Conservation (phyloP, 345 rosid genomes). For the Ceriops tagal region DNA sequence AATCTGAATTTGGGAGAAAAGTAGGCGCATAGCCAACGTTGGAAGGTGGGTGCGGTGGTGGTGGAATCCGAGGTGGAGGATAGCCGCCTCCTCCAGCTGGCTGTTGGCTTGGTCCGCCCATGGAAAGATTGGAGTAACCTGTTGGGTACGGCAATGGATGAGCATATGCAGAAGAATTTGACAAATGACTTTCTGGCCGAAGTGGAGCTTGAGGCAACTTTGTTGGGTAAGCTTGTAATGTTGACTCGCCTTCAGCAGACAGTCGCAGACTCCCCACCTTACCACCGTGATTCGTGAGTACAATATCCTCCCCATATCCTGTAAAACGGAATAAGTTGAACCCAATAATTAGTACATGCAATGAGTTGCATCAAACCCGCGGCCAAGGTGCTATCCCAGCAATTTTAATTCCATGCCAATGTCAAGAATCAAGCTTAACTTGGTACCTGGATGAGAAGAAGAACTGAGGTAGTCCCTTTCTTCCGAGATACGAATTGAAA, state of each 20-base stretch:
- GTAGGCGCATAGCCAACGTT: constrained; percentile 12
- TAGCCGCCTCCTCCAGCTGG: neutral
- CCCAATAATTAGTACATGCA: neutral
- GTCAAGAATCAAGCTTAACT: neutral
- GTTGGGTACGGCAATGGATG: too few relatives aligned
- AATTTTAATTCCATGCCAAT: too few relatives aligned
- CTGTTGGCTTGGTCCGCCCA: neutral
- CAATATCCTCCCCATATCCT: constrained; percentile 37
- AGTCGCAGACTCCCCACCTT: constrained; percentile 8
- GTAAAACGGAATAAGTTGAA: neutral
- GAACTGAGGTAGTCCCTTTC: constrained; percentile 40
- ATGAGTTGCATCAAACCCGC: neutral
- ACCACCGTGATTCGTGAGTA: constrained; percentile 36
- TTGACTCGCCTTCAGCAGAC: constrained; percentile 27
- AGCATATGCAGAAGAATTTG: constrained; percentile 8
- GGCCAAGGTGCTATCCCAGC: too few relatives aligned
- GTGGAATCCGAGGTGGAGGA: neutral
- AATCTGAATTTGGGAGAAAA: constrained; percentile 22
- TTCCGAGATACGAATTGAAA: constrained; percentile 57
- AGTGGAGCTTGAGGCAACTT: constrained; percentile 20
- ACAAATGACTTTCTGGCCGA: constrained; percentile 25
- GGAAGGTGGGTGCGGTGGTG: neutral
- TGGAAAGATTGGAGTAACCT: too few relatives aligned
- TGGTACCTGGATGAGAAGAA: constrained; percentile 39
- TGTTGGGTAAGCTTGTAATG: constrained; percentile 16